Evolutionary conservation across 176 grass and related monocot genomes (phyloP).

Genomic region (Bothriochloa decipiens): DNA sequence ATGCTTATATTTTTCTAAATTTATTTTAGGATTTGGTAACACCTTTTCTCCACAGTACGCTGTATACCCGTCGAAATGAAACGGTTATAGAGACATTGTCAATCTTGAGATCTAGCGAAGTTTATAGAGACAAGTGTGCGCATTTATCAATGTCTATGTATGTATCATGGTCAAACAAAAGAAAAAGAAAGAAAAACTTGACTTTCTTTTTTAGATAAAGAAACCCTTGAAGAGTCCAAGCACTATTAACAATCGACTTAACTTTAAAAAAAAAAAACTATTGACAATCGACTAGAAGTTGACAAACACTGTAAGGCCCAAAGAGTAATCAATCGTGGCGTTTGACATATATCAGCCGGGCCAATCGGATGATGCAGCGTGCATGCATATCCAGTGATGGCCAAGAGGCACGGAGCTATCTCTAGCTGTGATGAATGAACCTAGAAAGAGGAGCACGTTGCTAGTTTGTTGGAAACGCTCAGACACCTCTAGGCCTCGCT

Average conservation of each 20-base stretch:
- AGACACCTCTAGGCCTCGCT: constrained; percentile 28
- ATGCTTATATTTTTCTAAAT: no score
- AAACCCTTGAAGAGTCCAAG: background rate
- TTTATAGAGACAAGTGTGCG: no score
- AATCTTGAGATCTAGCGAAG: no score
- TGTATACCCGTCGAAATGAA: no score
- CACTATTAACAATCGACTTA: constrained; percentile 28
- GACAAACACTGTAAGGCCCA: background rate
- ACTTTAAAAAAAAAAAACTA: no score
- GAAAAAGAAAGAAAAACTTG: background rate
- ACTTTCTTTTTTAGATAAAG: background rate
- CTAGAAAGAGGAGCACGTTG: background rate
- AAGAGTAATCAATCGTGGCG: background rate
- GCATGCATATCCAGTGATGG: background rate
- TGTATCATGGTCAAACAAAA: no score
- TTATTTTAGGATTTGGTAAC: no score
- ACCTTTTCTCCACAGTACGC: no score
- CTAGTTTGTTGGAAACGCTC: background rate
- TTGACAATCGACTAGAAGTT: constrained; percentile 20
- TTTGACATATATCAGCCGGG: background rate
- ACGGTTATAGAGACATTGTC: no score
- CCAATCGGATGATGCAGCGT: constrained; percentile 13
- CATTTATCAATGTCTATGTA: no score
- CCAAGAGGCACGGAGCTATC: no score
- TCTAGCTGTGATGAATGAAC: constrained; percentile 1